These are phyloP conservation scores for Chrysanthemum lavandulifolium DNA, from an alignment of 129 eudicot genomes.

Conservation along the genomic window DNA sequence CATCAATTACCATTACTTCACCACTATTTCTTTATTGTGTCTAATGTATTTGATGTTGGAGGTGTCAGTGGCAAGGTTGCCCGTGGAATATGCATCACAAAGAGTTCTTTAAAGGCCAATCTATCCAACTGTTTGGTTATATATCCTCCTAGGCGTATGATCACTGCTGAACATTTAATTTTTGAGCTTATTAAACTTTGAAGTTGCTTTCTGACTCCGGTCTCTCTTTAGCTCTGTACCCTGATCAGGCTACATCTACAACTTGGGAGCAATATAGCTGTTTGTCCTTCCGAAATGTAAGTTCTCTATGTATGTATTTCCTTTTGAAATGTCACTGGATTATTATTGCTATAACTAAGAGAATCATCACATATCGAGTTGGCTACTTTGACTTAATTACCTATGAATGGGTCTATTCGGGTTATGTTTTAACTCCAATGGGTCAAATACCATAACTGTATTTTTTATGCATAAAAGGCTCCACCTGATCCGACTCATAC, in stretches of 20 bases:
- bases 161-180: neutral
- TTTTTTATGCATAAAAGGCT: neutral
- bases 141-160: conserved; percentile 86
- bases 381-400: neutral
- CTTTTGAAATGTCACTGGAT: conserved; percentile 6
- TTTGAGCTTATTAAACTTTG: neutral
- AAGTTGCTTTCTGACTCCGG: conserved; percentile 20
- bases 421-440: neutral
- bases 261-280: conserved; percentile 71
- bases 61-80: conserved; percentile 58
- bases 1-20: too few species aligned
- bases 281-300: conserved; percentile 79
- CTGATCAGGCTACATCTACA: conserved; percentile 81
- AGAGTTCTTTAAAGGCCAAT: conserved; percentile 53
- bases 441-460: neutral
- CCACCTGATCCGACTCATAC: neutral
- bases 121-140: conserved; percentile 65
- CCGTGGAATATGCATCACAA: conserved; percentile 80
- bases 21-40: neutral
- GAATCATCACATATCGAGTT: neutral
- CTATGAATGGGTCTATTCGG: neutral
- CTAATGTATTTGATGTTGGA: conserved; percentile 21
- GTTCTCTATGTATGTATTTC: conserved; percentile 19
- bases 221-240: conserved; percentile 59
- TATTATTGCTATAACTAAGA: neutral